Conservation (phyloP, 139 green algal genomes). For the Gonium pectorale region DNA sequence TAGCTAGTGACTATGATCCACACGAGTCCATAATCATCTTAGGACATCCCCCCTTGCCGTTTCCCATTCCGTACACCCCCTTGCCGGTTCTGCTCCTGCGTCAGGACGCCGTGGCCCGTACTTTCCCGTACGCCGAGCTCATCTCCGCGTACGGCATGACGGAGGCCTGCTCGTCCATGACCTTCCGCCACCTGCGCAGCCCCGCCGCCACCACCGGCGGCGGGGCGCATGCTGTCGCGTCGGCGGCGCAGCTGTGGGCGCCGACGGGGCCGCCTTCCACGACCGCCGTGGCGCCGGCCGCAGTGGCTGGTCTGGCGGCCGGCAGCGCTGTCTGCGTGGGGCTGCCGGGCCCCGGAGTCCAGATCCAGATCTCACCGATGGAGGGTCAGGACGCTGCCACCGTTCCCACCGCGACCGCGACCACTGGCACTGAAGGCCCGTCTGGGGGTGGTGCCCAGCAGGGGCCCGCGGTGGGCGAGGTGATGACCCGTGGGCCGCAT, state of each 20-base stretch:
- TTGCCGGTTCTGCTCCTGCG: too few species aligned
- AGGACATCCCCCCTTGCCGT: too few species aligned
- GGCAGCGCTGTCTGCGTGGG: conserved; percentile 35
- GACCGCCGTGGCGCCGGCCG: neutral
- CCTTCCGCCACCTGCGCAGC: conserved; percentile 66
- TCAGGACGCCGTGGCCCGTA: conserved; percentile 9
- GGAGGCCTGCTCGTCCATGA: conserved; percentile 86
- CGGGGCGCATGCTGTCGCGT: neutral
- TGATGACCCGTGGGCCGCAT: conserved; percentile 81
- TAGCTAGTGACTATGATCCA: too few species aligned
- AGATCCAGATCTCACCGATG: neutral
- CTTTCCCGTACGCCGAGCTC: conserved; percentile 74
- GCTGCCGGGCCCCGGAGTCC: conserved; percentile 45
- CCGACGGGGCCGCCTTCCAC: too few species aligned
- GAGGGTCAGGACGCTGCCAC: neutral
- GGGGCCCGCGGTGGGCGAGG: conserved; percentile 66
- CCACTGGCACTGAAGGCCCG: too few species aligned
- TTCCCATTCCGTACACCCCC: too few species aligned
- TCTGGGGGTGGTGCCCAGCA: too few species aligned
- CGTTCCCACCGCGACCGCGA: neutral
- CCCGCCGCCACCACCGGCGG: neutral
- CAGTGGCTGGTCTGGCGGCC: too few species aligned
- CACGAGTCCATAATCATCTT: too few species aligned
- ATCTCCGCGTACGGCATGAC: conserved; percentile 92
- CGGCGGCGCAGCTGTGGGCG: conserved; percentile 3